Percentiles rank a stretch among this genome's conserved stretches.
Evolutionary conservation across 495 filamentous ascomycete genomes (phyloP).

Genomic region (Penicillium desertorum): DNA sequence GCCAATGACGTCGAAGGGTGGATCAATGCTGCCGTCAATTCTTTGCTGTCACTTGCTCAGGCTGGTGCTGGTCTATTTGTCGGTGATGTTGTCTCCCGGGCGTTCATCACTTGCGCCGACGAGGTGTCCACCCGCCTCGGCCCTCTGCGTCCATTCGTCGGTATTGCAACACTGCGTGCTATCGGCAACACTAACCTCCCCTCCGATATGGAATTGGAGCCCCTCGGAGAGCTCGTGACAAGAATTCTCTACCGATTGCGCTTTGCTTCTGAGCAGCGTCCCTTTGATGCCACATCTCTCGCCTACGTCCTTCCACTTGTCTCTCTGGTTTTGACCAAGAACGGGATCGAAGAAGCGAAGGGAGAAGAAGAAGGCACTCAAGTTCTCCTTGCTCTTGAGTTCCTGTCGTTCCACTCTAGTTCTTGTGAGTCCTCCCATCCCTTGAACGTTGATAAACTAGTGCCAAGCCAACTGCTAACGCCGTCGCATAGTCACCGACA

Average conservation of each 20-base stretch:
- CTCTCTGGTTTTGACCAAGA: slow-evolving; percentile 68
- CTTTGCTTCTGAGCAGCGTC: slow-evolving; percentile 86
- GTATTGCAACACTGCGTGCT: slow-evolving; percentile 79
- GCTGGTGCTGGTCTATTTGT: slow-evolving; percentile 79
- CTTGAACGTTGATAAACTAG: not conserved
- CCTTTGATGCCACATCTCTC: slow-evolving; percentile 81
- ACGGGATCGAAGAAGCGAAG: slow-evolving; percentile 67
- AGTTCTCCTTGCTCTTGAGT: slow-evolving; percentile 84
- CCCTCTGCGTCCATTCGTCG: slow-evolving; percentile 72
- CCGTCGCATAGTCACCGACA: slow-evolving; percentile 52
- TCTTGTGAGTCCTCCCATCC: slow-evolving; percentile 46
- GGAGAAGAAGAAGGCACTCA: slow-evolving; percentile 80
- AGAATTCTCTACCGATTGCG: slow-evolving; percentile 87
- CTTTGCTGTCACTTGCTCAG: slow-evolving; percentile 67
- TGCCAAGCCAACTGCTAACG: slow-evolving; percentile 14
- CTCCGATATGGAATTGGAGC: slow-evolving; percentile 69
- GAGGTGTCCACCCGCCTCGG: slow-evolving; percentile 75
- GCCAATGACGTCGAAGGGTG: slow-evolving; percentile 80
- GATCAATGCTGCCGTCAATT: slow-evolving; percentile 75
- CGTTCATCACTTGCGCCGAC: slow-evolving; percentile 75
- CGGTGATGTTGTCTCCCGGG: slow-evolving; percentile 72
- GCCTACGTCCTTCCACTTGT: slow-evolving; percentile 84
- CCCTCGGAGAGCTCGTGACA: slow-evolving; percentile 81
- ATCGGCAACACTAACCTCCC: slow-evolving; percentile 70
- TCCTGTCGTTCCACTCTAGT: slow-evolving; percentile 82